Conservation (phyloP, 2,329 filamentous ascomycete species). For the Diaporthe ampelina region DNA sequence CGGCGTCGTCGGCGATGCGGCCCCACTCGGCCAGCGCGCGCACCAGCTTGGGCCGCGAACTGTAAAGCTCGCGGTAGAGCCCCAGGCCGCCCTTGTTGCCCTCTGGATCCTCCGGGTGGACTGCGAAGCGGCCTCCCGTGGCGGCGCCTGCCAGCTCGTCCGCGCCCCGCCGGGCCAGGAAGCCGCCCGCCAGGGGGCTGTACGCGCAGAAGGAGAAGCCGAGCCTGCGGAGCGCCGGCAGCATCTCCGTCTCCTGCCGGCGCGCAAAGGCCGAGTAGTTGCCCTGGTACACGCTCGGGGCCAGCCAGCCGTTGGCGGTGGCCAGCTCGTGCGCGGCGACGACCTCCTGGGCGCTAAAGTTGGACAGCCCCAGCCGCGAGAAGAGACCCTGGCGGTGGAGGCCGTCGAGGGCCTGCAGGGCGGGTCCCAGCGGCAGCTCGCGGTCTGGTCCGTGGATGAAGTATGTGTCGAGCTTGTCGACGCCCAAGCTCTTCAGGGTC, state of each 20-base stretch:
- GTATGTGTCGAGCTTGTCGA: neutral
- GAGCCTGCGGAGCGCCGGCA: neutral
- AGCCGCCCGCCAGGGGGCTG: neutral
- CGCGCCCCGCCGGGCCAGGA: neutral
- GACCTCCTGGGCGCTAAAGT: neutral
- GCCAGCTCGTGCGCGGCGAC: neutral
- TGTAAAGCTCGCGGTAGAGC: constrained; percentile 2
- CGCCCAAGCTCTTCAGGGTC: neutral
- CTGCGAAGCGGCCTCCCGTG: neutral
- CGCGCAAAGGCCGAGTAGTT: neutral
- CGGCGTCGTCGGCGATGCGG: constrained; percentile 8
- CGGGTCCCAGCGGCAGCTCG: neutral
- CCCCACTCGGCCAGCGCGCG: neutral
- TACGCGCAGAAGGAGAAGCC: constrained; percentile 1
- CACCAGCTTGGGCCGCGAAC: neutral
- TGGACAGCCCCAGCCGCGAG: neutral
- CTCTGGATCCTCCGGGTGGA: neutral
- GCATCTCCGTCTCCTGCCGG: neutral
- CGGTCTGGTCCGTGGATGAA: neutral
- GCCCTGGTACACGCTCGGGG: constrained; percentile 5
- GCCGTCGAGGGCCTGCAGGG: constrained; percentile 1
- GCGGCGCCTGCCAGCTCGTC: neutral
- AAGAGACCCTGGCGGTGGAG: constrained; percentile 4
- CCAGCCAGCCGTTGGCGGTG: constrained; percentile 4
- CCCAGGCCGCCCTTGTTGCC: neutral